Conservation (phyloP, 345 rosid genomes). For the Eucalyptus sp. region DNA sequence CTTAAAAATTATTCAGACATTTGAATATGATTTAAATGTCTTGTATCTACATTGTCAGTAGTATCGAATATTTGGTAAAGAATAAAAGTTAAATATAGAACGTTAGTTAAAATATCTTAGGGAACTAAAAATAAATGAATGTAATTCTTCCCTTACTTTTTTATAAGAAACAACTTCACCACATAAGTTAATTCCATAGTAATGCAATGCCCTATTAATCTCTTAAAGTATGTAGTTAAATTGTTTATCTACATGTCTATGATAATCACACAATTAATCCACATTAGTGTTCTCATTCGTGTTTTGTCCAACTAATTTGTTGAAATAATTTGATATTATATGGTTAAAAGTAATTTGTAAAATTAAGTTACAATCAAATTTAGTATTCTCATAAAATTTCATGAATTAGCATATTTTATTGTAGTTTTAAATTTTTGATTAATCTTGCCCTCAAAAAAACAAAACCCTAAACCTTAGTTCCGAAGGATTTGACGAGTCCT, state of each 20-base stretch:
- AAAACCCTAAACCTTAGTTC: not conserved
- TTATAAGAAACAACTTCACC: not conserved
- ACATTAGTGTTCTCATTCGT: not conserved
- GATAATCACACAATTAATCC: not conserved
- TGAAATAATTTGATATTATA: not conserved
- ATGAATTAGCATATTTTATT: not conserved
- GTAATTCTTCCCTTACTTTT: not conserved
- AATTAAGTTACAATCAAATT: not conserved
- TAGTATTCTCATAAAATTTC: not conserved
- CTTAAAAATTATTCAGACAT: not conserved
- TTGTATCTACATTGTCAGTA: not conserved
- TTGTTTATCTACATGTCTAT: not conserved
- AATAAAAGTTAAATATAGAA: not conserved
- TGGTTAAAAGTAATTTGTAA: not conserved
- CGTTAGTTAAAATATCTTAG: not conserved
- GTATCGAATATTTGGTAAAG: not conserved
- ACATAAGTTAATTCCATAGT: not conserved
- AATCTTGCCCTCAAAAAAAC: not conserved
- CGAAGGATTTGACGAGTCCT: not conserved
- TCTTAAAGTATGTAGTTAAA: not conserved
- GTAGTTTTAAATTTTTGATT: not conserved
- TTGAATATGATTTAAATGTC: not conserved
- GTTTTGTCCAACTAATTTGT: not conserved
- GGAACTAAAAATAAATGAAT: not conserved
- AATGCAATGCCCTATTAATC: not conserved